phyloP scores from a whole-genome alignment of 805 yeast genomes.

The Maudiozyma barnettii region DNA sequence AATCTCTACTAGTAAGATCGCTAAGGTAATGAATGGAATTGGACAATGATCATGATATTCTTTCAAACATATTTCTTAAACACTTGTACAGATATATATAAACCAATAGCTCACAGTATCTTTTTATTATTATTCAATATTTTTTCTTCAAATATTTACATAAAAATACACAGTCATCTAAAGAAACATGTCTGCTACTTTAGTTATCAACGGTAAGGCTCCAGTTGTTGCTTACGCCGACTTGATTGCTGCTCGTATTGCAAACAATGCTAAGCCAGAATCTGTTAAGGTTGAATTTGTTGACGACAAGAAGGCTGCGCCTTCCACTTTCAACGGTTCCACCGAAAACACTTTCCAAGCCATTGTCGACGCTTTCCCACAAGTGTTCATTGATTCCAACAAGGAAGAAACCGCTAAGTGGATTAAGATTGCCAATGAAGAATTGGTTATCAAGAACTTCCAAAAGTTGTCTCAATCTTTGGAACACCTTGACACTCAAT shows the following conservation, averaged over 20 bases:
- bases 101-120: too few species aligned
- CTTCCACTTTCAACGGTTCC: slow-evolving; percentile 40
- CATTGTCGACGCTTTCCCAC: slow-evolving; percentile 46
- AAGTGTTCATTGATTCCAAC: slow-evolving; percentile 25
- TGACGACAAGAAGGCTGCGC: slow-evolving; percentile 60
- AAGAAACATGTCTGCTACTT: slow-evolving; percentile 31
- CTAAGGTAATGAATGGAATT: too few species aligned
- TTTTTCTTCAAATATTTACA: too few species aligned
- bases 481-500: slow-evolving; percentile 71
- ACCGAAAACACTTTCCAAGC: slow-evolving; percentile 37
- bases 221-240: slow-evolving; percentile 72
- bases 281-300: slow-evolving; percentile 53
- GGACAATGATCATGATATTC: too few species aligned
- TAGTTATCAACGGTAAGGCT: slow-evolving; percentile 79
- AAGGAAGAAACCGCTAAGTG: slow-evolving; percentile 40
- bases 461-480: slow-evolving; percentile 69
- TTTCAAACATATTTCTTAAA: too few species aligned
- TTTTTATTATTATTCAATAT: too few species aligned
- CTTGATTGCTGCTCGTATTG: slow-evolving; percentile 67
- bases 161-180: too few species aligned
- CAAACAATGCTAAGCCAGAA: slow-evolving; percentile 43
- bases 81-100: too few species aligned
- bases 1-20: too few species aligned
- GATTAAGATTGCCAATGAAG: slow-evolving; percentile 57
- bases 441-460: slow-evolving; percentile 76